phyloP scores from a whole-genome alignment of 306 rosid genomes.

The Lithocarpus polystachyus region DNA sequence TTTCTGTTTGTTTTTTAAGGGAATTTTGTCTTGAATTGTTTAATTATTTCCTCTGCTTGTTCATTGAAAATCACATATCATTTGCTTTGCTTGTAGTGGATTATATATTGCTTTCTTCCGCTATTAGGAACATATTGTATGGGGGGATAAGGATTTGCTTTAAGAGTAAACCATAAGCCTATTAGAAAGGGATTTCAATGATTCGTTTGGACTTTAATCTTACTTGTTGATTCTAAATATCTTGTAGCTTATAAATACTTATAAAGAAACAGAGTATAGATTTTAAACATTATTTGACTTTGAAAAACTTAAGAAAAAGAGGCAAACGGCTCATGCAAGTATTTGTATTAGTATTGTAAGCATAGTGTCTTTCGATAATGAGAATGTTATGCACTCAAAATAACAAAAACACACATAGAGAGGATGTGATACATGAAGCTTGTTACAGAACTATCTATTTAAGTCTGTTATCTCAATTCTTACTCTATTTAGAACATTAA shows the following conservation, averaged over 20 bases:
- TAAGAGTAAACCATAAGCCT: neutral
- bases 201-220: neutral
- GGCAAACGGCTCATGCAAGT: no score
- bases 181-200: neutral
- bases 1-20: neutral
- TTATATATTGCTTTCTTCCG: neutral
- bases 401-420: no score
- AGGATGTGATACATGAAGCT: no score
- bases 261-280: no score
- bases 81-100: neutral
- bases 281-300: no score
- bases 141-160: neutral
- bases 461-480: no score
- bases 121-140: neutral
- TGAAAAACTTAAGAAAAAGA: no score
- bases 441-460: no score
- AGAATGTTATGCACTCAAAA: no score
- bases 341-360: no score
- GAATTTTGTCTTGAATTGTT: neutral
- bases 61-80: neutral
- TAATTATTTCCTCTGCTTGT: neutral
- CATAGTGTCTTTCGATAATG: no score
- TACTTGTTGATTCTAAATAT: neutral
- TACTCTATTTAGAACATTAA: no score
- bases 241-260: neutral